Percentiles rank a stretch among this genome's conserved stretches.
phyloP scores from a whole-genome alignment of 345 rosid species.

The Gossypium anomalum region DNA sequence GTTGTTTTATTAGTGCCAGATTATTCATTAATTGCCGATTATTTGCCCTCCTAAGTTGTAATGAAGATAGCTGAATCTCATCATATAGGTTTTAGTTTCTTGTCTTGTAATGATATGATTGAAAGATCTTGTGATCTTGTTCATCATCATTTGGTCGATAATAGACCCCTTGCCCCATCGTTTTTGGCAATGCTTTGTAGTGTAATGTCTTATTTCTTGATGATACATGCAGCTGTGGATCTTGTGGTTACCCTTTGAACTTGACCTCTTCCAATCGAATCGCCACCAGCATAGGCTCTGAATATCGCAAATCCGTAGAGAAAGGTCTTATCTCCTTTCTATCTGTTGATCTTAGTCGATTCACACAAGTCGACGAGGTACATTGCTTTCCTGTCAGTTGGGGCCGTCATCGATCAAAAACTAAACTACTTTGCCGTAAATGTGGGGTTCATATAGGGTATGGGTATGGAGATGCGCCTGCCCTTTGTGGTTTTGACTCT shows the following conservation, averaged over 20 bases:
- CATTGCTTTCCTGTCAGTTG: conserved; percentile 46
- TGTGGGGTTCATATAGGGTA: conserved; percentile 62
- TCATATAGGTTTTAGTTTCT: too few species aligned
- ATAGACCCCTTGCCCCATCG: background rate
- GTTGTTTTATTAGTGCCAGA: background rate
- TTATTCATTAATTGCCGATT: background rate
- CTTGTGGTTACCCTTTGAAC: conserved; percentile 61
- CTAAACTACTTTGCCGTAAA: conserved; percentile 61
- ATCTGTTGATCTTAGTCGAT: conserved; percentile 55
- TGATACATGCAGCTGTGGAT: conserved; percentile 28
- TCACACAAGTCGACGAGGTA: conserved; percentile 58
- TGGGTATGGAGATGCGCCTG: conserved; percentile 47
- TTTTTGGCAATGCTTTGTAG: background rate
- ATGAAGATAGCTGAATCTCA: background rate
- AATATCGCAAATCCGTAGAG: conserved; percentile 41
- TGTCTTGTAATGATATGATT: background rate
- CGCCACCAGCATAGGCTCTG: conserved; percentile 40
- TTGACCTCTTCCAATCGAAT: conserved; percentile 44
- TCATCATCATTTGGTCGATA: background rate
- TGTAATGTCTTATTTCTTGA: background rate
- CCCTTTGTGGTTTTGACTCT: conserved; percentile 53
- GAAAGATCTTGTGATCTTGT: background rate
- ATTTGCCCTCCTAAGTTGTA: too few species aligned
- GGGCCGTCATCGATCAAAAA: conserved; percentile 40
- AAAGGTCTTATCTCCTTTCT: conserved; percentile 41